phyloP scores from a whole-genome alignment of 257 asterid genomes.

The Catharanthus roseus region DNA sequence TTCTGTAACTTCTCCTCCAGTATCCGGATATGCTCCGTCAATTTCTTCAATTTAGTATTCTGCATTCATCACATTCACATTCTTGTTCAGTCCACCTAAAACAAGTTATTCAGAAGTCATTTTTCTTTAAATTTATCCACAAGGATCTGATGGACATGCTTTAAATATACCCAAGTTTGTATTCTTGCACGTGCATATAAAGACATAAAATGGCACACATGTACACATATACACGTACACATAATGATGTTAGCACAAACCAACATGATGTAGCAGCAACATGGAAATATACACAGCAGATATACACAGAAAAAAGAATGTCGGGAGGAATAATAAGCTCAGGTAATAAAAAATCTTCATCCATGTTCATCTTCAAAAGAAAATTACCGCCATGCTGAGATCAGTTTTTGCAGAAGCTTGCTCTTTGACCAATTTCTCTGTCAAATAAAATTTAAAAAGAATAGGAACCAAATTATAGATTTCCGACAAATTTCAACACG shows the following conservation, averaged over 20 bases:
- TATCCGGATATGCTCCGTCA: slow-evolving; percentile 52
- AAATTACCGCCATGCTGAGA: slow-evolving; percentile 71
- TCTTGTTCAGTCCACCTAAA: slow-evolving; percentile 13
- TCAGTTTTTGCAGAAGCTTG: slow-evolving; percentile 90
- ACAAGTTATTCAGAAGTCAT: background rate
- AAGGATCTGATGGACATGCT: background rate
- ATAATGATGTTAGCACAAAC: background rate
- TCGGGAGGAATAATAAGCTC: background rate
- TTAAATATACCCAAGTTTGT: background rate
- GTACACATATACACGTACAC: background rate
- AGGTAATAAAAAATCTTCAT: background rate
- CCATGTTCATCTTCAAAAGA: background rate
- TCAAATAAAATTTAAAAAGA: slow-evolving; percentile 3
- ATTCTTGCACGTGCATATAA: background rate
- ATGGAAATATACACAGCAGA: background rate
- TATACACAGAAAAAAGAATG: background rate
- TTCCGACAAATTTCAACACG: background rate
- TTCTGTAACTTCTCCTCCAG: slow-evolving; percentile 85
- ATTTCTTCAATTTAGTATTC: slow-evolving; percentile 81
- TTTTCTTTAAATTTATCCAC: background rate
- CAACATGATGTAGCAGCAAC: background rate
- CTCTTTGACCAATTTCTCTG: slow-evolving; percentile 91
- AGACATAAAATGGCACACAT: slow-evolving; percentile 8
- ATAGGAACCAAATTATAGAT: background rate
- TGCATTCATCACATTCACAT: slow-evolving; percentile 30